Conservation (phyloP, 441 rosid genomes). For the Jatropha podagrica region DNA sequence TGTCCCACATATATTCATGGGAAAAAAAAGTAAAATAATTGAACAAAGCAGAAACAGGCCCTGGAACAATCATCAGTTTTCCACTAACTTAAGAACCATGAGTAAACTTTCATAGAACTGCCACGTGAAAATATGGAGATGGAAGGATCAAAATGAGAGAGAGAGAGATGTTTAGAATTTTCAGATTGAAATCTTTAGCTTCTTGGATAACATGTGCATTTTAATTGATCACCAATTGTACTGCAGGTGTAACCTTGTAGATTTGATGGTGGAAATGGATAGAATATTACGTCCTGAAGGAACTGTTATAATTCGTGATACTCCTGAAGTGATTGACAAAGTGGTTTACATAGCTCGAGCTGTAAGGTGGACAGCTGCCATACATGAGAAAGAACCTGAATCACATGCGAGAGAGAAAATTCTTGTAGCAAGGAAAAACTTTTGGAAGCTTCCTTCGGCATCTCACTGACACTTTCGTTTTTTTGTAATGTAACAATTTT, state of each 20-base stretch:
- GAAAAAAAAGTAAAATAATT: not conserved
- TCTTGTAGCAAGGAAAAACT: constrained; percentile 71
- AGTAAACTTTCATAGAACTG: not conserved
- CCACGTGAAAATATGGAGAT: not conserved
- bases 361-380: constrained; percentile 63
- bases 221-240: constrained; percentile 20
- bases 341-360: constrained; percentile 62
- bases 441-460: constrained; percentile 60
- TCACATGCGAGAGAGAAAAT: constrained; percentile 78
- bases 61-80: not conserved
- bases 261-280: constrained; percentile 93
- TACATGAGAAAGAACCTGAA: constrained; percentile 81
- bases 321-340: constrained; percentile 83
- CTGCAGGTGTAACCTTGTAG: constrained; percentile 85
- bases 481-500: constrained; percentile 39
- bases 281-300: constrained; percentile 92
- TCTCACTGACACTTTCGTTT: constrained; percentile 40
- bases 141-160: not conserved
- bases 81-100: not conserved
- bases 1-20: not conserved
- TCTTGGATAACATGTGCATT: not conserved
- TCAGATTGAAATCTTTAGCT: not conserved
- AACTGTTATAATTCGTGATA: constrained; percentile 71
- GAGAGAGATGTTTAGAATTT: not conserved
- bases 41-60: not conserved